Evolutionary conservation across 2,329 filamentous ascomycete genomes (phyloP), one percentile per base, ranked within the genome.

Genomic region (Monosporascus sp.): DNA sequence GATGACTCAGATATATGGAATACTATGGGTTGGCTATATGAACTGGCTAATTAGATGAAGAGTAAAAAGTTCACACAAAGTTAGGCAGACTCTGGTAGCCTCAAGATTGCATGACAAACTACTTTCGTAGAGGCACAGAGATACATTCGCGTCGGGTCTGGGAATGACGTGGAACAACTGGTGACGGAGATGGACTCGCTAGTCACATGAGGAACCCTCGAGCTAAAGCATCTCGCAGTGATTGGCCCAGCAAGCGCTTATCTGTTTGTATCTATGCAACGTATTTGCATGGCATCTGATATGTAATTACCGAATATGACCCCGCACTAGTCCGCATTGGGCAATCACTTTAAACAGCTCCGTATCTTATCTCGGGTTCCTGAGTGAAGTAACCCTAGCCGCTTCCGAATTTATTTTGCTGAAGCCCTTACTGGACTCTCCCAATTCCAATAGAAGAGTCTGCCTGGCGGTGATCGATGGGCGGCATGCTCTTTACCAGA

Each of bases 401-500:
- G 4, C 2, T 31, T 9, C 28, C 31, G 1, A 35, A 35, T 35
- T 14, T 35, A 35, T 35, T 14, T 35, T 4, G n/a, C 31, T 35
- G 31, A 35, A 14, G 31, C 11, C 31, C 31, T 35, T 35, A 35
- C 11, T 14, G 31, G 11, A 35, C 11, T 5, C 9, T 35, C 38
- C 38, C 8, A 41, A n/a, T 41, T n/a, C 5, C 9, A 18, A 18
- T 41, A 18, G 22, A 26, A 28, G 55, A 55, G 52, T 7, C 50
- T 55, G 4, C n/a, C 24, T 47, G 38, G 50, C 53, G 15, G 59
- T 56, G 51, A 60, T 46, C 48, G 28, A 52, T 58, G 55, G 53
- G 59, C 58, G 60, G 52, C 49, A 65, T 67, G 64, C 61, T 67
- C 55, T 53, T 51, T 51, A 55, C 38, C 58, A 62, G 58, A 35